Base-by-base conservation (phyloP, 345 rosid species). In the Eucalyptus curtisii region DNA sequence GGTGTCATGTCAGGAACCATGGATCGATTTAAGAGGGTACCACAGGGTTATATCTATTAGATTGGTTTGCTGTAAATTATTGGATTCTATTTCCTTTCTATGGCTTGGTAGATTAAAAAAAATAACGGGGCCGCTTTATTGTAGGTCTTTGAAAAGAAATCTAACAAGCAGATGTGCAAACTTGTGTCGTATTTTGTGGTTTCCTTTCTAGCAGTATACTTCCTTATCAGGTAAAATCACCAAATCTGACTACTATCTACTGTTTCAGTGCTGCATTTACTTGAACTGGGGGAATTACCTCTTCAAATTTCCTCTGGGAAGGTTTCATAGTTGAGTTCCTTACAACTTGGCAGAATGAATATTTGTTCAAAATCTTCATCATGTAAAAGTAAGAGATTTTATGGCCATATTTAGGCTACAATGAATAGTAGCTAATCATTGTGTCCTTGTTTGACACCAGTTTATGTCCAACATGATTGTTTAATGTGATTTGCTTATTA, bases 81-180 rank as follows among this genome's bases (percentile, higher is more conserved):
- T 88, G 76, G 64, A 49, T 88, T 53, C 44, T 49, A 30, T 25
- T 8, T 68, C 88, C 82, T 86, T 61, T 86, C 44, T 81, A 64
- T 37, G 88, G 49, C 86, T 33, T 86, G 85, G 86, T 86, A 64
- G 88, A 20, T 80, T 13, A n/a, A 49, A 55, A 89, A n/a, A 42
- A 90, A 27, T 90, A 88, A 76, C 57, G 30, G 84, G 84, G 30
- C 30, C 5, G 5, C 84, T 76, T 76, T 76, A 11, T 76, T 76
- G 53, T 91, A 97, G 99, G 99, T 96, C 48, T 96, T 96, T 87
- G 99, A 95, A 93, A 95, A 95, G 94, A 97, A 95, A 93, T 95
- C 97, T 86, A 94, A 90, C 81, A 88, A 93, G 88, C 95, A 91
- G 92, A 96, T 91, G 88, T 96, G 97, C 89, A 90, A 91, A 31